Conservation (phyloP, 75 land plant species). For the Pinus albicaulis region DNA sequence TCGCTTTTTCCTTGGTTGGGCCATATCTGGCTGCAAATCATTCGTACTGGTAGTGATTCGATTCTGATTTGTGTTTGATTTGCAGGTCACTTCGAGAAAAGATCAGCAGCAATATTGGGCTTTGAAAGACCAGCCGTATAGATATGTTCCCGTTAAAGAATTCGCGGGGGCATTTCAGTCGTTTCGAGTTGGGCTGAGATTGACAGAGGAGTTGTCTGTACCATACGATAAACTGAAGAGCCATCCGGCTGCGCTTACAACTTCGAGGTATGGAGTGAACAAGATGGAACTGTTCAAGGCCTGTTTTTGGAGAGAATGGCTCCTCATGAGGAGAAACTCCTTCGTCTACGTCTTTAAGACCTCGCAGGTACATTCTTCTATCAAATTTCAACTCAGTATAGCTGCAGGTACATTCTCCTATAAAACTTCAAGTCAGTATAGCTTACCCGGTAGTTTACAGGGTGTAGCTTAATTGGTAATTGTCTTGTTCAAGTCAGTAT, state of each 20-base stretch:
- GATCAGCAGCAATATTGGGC: slow-evolving; percentile 94
- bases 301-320: slow-evolving; percentile 44
- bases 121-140: slow-evolving; percentile 41
- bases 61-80: background rate
- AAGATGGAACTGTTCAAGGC: slow-evolving; percentile 65
- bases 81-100: slow-evolving; percentile 80
- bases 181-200: slow-evolving; percentile 55
- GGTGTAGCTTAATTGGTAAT: no score
- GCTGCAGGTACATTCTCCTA: no score
- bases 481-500: no score
- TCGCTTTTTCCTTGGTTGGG: no score
- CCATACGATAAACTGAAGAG: slow-evolving; percentile 67
- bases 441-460: no score
- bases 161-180: slow-evolving; percentile 79
- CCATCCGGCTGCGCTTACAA: slow-evolving; percentile 72
- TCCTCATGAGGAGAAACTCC: slow-evolving; percentile 68
- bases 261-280: slow-evolving; percentile 48
- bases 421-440: no score
- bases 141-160: slow-evolving; percentile 52
- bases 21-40: no score
- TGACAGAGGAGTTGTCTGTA: slow-evolving; percentile 40
- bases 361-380: slow-evolving; percentile 30
- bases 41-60: no score
- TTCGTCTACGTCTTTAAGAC: slow-evolving; percentile 63
- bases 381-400: no score